Percentiles rank a stretch among this genome's conserved stretches.
These are phyloP conservation scores for Suillus decipiens DNA, from an alignment of 768 basidiomycete species.

Conservation along the genomic window DNA sequence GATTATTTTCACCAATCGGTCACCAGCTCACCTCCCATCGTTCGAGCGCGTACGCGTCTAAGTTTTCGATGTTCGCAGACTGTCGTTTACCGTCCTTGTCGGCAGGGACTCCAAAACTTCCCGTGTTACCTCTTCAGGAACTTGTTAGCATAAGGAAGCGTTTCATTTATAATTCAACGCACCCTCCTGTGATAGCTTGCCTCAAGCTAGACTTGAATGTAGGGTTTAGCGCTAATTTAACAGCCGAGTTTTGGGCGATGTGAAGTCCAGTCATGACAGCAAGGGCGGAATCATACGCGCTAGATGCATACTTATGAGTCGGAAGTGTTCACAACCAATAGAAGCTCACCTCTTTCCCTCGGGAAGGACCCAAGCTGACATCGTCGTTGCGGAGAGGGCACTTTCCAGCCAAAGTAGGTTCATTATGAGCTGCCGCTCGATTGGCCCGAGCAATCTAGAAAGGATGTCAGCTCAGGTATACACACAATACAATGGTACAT, in stretches of 20 bases:
- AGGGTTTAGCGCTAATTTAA: slow-evolving; percentile 68
- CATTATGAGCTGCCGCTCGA: slow-evolving; percentile 87
- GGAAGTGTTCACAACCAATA: neutral
- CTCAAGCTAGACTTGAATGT: slow-evolving; percentile 81
- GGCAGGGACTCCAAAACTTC: slow-evolving; percentile 84
- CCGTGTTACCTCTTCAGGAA: slow-evolving; percentile 60
- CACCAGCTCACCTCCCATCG: slow-evolving; percentile 78
- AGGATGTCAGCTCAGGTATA: slow-evolving; percentile 11
- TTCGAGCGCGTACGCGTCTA: slow-evolving; percentile 83
- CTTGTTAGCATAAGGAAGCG: slow-evolving; percentile 12
- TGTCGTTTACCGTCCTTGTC: slow-evolving; percentile 62
- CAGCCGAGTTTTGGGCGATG: slow-evolving; percentile 60
- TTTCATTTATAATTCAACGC: slow-evolving; percentile 26
- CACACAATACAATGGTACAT: neutral
- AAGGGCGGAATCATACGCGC: slow-evolving; percentile 73
- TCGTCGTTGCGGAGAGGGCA: slow-evolving; percentile 61
- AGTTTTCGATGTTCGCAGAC: slow-evolving; percentile 52
- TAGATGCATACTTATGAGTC: slow-evolving; percentile 29
- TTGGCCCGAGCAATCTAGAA: slow-evolving; percentile 66
- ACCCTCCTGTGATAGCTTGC: slow-evolving; percentile 90
- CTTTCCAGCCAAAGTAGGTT: slow-evolving; percentile 88
- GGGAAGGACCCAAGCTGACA: slow-evolving; percentile 75
- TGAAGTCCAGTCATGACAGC: slow-evolving; percentile 64
- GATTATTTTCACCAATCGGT: slow-evolving; percentile 1
- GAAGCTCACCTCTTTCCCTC: slow-evolving; percentile 67